These are phyloP conservation scores for Phenoliferia sp. DNA, from an alignment of 1,284 basidiomycete species.

Conservation along the genomic window DNA sequence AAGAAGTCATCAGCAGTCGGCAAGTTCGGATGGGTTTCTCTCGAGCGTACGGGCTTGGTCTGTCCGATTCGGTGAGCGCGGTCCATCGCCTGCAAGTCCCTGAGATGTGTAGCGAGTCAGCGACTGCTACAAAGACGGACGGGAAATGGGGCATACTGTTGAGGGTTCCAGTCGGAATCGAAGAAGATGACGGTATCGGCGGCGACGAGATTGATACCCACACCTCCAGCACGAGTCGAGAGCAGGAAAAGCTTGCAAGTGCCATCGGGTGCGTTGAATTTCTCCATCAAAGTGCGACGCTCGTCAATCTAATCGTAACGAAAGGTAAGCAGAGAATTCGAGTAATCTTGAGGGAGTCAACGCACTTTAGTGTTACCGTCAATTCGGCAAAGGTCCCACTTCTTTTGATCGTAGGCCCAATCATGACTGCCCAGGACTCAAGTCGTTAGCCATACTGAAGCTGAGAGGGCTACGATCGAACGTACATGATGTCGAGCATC, in stretches of 20 bases:
- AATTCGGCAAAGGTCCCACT: constrained; percentile 77
- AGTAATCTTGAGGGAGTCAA: background rate
- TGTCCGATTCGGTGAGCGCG: constrained; percentile 90
- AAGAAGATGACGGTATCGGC: constrained; percentile 59
- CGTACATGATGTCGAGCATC: constrained; percentile 80
- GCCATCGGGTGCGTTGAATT: constrained; percentile 1
- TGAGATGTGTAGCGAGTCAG: background rate
- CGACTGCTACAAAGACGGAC: background rate
- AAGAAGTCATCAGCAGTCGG: background rate
- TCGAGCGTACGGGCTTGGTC: constrained; percentile 19
- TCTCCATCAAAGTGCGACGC: constrained; percentile 37
- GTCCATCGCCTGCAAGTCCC: constrained; percentile 88
- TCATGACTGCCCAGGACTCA: constrained; percentile 49
- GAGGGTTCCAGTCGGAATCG: constrained; percentile 56
- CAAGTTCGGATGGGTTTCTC: too few species aligned
- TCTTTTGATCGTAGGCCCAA: constrained; percentile 71
- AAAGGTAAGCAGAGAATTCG: background rate
- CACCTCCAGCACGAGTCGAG: constrained; percentile 84
- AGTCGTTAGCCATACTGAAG: background rate
- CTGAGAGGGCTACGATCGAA: background rate
- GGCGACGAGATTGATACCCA: constrained; percentile 77
- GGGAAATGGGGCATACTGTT: constrained; percentile 56
- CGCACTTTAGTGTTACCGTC: constrained; percentile 68
- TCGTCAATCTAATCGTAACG: background rate
- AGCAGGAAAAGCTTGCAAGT: constrained; percentile 80